Evolutionary conservation across 768 basidiomycete species (phyloP), one percentile per base, ranked within the genome.

Genomic region (Phaeolepiota aurea): DNA sequence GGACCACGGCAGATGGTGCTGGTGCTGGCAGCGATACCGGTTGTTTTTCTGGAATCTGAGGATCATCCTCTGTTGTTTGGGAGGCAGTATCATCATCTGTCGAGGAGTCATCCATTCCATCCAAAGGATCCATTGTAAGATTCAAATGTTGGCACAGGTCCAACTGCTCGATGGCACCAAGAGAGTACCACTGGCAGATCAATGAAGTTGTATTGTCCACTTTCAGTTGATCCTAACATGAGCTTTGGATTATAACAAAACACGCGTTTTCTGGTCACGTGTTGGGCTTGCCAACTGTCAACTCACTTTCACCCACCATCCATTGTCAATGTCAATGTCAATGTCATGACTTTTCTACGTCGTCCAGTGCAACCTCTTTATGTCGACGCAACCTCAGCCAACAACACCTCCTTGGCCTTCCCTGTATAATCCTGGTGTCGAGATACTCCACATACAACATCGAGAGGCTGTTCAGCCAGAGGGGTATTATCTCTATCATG

Each of bases 21-120:
- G 61, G 39, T 59, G 65, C 20, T 40, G 62, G 42, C 23, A 48
- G 36, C 37, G 61, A 55, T 9, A 54, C 48, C 15, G 58, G 63
- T 35, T 71, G 71, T 36, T 76, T 69, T 50, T 81, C 75, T 2
- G 83, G 84, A 4, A 87, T 64, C 54, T 84, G 79, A 14, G 83
- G 84, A 41, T 89, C 87, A 47, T 89, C 87, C 59, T 89, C 87
- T 3, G 87, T 89, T 1, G 85, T 85, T 50, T 89, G 85, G 3
- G 86, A 89, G 1, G 80, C 79, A 20, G 75, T 78, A 50, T 87
- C 72, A 46, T 73, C 74, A 45, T 74, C 72, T 13, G 69, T 72
- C 4, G 71, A 72, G 12, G 72, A 74, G 43, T 72, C 72, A 45
- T 72, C 72, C 58, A 71, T 66, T 38, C 66, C 66, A 54, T 62